Base-by-base conservation (phyloP, 1,139 yeast species). In the Wickerhamomyces sp. region DNA sequence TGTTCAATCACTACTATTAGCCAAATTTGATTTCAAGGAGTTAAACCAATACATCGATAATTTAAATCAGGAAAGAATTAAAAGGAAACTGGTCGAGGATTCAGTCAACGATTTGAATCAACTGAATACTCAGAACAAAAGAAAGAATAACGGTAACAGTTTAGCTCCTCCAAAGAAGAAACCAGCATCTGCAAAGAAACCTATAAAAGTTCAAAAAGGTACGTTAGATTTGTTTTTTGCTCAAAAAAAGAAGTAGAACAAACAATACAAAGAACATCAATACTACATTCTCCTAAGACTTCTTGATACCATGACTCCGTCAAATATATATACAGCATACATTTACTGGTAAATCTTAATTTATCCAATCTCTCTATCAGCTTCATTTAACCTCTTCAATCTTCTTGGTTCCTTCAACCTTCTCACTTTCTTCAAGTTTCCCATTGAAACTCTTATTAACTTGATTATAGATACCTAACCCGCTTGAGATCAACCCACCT, bases 401-500 rank as follows among this genome's bases (percentile, higher is more conserved):
- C 27, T 43, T 27, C 39, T 31, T 29, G 29, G 23, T 4, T 35
- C 7, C 40, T 36, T 38, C 36, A 10, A 30, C 34, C 33, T 39
- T 37, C 6, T 29, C 13, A 23, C 35, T 30, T 45, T 40, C 31
- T 41, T 31, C 23, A 39, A 39, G 34, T 41, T 39, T 15, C 31
- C 36, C 38, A 43, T 46, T 27, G 13, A 48, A 30, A 18, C 48
- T 36, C 41, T 50, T 48, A 14, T 50, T 71, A 55, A 85, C 74
- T 53, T 76, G 75, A 52, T 83, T 78, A 63, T 76, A 84, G 52
- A 87, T 84, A 38, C 85, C 78, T 75, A 86, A 66, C 0, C 95
- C 95, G 51, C 85, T 74, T 36, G 91, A 89, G 69, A 87, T 82
- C 68, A 84, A 76, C 29, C 80, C 74, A 41, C 91, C 82, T 64